Base-by-base conservation (phyloP, 116 monocot species). In the Papilionanthe hybrid region DNA sequence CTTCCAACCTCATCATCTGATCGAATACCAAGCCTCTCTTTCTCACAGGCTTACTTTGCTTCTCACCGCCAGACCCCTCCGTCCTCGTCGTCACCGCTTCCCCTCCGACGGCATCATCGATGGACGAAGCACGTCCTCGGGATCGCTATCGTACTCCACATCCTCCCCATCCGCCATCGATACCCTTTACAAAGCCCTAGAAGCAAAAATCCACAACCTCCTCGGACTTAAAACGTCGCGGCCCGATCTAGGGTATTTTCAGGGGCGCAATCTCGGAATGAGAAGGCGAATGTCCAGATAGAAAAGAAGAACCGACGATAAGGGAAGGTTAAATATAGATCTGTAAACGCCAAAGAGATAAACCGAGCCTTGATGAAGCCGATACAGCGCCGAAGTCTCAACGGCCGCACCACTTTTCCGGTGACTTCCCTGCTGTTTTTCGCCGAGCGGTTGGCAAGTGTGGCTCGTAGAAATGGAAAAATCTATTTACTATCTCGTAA, bases 131-230 rank as follows among this genome's bases (percentile, higher is more conserved):
- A 85, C 66, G 66, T 95, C 93, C 65, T 99, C 99, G 42, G 95
- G 99, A 86, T 99, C 99, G 84, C 93, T 93, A 87, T 93, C 95
- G 84, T 99, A 99, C 71, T 98, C 98, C 81, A 49, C 84, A 19
- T 81, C 90, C 48, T 83, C 90, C 29, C 74, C 82, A 58, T 68
- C 82, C 19, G 72, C 82, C 81, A 77, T 72, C 63, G 48, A 49
- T 74, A 10, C 47, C 2, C 15, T 45, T 25, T 7, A 13, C 42
- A 65, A 57, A 76, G 11, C 76, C 76, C 32, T 81, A 67, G 10
- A 3, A 48, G 3, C 48, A 12, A 42, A 50, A 27, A 27, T 75
- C 4, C 25, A 50, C 47, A 37, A 42, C 42, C 8, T 41, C n/a
- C 0, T 9, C 47, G 47, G 23, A 75, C 18, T 47, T 45, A 47